Conservation (phyloP, 148 eudicot genomes). For the Camellia sinensis region DNA sequence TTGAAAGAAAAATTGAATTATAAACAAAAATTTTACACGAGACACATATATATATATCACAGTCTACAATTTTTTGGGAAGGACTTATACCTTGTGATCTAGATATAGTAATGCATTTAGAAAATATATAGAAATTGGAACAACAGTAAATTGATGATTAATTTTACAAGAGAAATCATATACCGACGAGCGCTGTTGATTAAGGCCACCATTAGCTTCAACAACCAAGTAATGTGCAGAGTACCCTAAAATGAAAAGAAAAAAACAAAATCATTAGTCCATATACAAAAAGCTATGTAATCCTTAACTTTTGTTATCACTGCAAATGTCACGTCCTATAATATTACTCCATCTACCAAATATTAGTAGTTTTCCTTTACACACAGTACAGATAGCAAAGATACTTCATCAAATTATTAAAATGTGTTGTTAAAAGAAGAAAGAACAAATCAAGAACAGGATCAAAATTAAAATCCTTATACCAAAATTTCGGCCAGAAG, state of each 20-base stretch:
- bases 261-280: not conserved
- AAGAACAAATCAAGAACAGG: not conserved
- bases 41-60: too few species aligned
- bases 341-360: not conserved
- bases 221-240: constrained; percentile 48
- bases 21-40: not conserved
- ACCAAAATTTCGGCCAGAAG: constrained; percentile 21
- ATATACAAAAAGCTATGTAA: not conserved
- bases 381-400: not conserved
- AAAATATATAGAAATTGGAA: too few species aligned
- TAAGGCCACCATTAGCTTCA: constrained; percentile 90
- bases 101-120: not conserved
- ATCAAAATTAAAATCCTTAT: not conserved
- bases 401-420: not conserved
- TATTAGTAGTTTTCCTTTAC: not conserved
- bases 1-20: not conserved
- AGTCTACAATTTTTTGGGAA: too few species aligned
- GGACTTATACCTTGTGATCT: too few species aligned
- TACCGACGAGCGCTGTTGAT: constrained; percentile 90
- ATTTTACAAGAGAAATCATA: constrained; percentile 9
- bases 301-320: not conserved
- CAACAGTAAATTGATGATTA: constrained; percentile 1
- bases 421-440: too few species aligned
- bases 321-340: too few species aligned
- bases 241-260: constrained; percentile 29